phyloP scores from a whole-genome alignment of 495 filamentous ascomycete species.

The Neohortaea acidophila region DNA sequence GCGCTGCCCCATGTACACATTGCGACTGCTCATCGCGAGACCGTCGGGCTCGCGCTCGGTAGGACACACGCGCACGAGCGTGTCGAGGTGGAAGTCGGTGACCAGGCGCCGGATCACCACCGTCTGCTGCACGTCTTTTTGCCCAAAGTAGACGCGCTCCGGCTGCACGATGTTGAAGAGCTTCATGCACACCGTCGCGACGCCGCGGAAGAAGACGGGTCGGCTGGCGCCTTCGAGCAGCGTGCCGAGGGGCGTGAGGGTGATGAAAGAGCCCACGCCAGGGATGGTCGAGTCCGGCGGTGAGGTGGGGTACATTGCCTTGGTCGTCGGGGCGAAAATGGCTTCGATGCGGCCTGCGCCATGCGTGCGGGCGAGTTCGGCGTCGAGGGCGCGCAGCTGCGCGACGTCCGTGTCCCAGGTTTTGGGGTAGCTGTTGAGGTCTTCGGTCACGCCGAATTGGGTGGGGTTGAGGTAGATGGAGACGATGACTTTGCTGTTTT shows the following conservation, averaged over 20 bases:
- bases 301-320: slow-evolving; percentile 72
- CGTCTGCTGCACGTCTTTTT: slow-evolving; percentile 96
- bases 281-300: slow-evolving; percentile 60
- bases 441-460: slow-evolving; percentile 84
- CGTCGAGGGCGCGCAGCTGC: slow-evolving; percentile 53
- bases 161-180: slow-evolving; percentile 83
- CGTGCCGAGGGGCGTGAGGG: slow-evolving; percentile 64
- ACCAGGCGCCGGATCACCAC: slow-evolving; percentile 79
- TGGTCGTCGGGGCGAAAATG: slow-evolving; percentile 70
- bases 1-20: slow-evolving; percentile 74
- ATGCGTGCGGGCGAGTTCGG: slow-evolving; percentile 36
- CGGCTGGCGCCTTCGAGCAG: slow-evolving; percentile 70
- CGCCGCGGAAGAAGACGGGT: slow-evolving; percentile 93
- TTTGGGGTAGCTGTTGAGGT: slow-evolving; percentile 75
- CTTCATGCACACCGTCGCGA: slow-evolving; percentile 95
- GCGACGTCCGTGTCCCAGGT: slow-evolving; percentile 67
- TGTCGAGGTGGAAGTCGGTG: slow-evolving; percentile 70
- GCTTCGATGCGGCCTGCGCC: slow-evolving; percentile 54
- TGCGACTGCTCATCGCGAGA: slow-evolving; percentile 83
- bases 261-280: slow-evolving; percentile 72
- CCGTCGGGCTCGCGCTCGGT: slow-evolving; percentile 72
- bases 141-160: slow-evolving; percentile 86
- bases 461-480: slow-evolving; percentile 92
- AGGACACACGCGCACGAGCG: slow-evolving; percentile 52
- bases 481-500: slow-evolving; percentile 74